phyloP scores from a whole-genome alignment of 768 basidiomycete species.

The Boletus eberwhitei region DNA sequence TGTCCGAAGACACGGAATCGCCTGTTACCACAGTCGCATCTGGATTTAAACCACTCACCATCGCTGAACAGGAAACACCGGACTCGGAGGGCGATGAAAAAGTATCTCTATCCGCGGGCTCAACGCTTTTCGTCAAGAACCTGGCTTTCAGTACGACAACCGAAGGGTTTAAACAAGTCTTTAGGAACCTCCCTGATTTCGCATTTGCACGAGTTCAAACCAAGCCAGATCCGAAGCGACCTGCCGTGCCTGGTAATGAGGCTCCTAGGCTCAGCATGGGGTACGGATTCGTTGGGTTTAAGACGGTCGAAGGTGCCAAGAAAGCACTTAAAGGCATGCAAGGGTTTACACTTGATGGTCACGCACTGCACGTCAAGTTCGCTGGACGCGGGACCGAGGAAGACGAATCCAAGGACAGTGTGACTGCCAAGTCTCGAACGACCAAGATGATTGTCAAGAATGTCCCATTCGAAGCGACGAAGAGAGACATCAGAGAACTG shows the following conservation, averaged over 20 bases:
- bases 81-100: slow-evolving; percentile 36
- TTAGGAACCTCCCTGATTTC: slow-evolving; percentile 75
- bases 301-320: slow-evolving; percentile 65
- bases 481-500: slow-evolving; percentile 85
- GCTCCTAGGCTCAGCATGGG: slow-evolving; percentile 82
- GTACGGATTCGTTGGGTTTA: slow-evolving; percentile 94
- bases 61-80: slow-evolving; percentile 39
- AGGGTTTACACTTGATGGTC: slow-evolving; percentile 83
- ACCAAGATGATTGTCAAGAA: slow-evolving; percentile 99
- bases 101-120: slow-evolving; percentile 53
- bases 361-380: slow-evolving; percentile 78
- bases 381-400: slow-evolving; percentile 77
- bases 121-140: slow-evolving; percentile 94
- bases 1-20: slow-evolving; percentile 24
- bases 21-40: slow-evolving; percentile 12
- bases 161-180: slow-evolving; percentile 64
- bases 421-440: slow-evolving; percentile 53
- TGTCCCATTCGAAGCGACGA: slow-evolving; percentile 92
- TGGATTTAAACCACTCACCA: slow-evolving; percentile 36
- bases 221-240: slow-evolving; percentile 80
- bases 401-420: slow-evolving; percentile 41
- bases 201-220: slow-evolving; percentile 87
- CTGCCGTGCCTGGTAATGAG: slow-evolving; percentile 29
- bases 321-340: slow-evolving; percentile 75
- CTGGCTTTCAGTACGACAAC: slow-evolving; percentile 88